Percentiles rank a stretch among this genome's conserved stretches.
These are phyloP conservation scores for Colletotrichum sp. DNA, from an alignment of 2,329 filamentous ascomycete genomes.

Conservation along the genomic window DNA sequence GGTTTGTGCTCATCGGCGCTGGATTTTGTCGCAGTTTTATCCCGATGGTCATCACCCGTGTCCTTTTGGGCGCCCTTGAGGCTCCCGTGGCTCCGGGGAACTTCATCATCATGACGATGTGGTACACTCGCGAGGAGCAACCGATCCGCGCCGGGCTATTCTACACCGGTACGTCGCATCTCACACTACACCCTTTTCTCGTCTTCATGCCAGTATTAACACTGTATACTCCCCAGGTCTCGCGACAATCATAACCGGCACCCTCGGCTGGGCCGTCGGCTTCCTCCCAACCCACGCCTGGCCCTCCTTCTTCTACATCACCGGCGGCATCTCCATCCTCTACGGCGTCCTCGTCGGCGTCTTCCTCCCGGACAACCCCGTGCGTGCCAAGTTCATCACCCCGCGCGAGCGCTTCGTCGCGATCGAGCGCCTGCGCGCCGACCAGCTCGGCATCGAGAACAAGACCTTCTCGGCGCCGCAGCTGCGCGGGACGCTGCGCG, in stretches of 20 bases:
- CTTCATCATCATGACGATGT: not conserved
- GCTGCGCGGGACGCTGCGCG: not conserved
- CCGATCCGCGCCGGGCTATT: not conserved
- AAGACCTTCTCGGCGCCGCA: conserved; percentile 39
- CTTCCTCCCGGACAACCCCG: conserved; percentile 56
- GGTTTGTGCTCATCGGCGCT: not conserved
- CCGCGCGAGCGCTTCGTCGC: conserved; percentile 49
- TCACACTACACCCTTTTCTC: no score
- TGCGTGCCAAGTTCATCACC: conserved; percentile 52
- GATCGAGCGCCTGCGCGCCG: conserved; percentile 50
- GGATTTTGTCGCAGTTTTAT: not conserved
- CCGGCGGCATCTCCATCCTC: conserved; percentile 29
- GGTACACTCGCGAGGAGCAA: not conserved
- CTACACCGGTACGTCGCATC: not conserved
- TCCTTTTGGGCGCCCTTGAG: not conserved
- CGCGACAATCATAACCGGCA: conserved; percentile 23
- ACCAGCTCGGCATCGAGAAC: conserved; percentile 59
- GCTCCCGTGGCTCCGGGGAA: not conserved
- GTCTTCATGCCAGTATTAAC: no score
- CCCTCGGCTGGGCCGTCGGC: conserved; percentile 22
- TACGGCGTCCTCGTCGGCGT: conserved; percentile 61
- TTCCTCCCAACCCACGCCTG: not conserved
- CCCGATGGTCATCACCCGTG: not conserved
- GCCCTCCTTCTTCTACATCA: conserved; percentile 26
- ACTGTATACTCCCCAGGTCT: not conserved